Evolutionary conservation across 2,329 filamentous ascomycete species (phyloP).

Genomic region (Penicillium concentricum): DNA sequence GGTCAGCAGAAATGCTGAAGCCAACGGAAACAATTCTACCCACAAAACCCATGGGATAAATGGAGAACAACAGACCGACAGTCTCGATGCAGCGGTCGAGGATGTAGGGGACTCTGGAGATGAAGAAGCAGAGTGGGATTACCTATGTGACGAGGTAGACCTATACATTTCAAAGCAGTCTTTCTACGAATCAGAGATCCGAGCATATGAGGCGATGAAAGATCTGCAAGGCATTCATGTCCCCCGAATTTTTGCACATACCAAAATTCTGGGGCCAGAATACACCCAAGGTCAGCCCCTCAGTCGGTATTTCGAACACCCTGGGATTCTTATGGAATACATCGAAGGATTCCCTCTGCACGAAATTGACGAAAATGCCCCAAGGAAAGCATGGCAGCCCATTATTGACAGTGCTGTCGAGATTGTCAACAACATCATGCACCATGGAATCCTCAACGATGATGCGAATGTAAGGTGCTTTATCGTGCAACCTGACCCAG

Average conservation of each 20-base stretch:
- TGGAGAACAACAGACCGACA: not conserved
- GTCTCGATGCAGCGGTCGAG: not conserved
- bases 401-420: not conserved
- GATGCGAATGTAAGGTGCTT: not conserved
- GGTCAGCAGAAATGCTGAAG: too few relatives aligned
- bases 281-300: not conserved
- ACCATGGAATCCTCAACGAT: not conserved
- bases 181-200: not conserved
- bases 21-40: not conserved
- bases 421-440: not conserved
- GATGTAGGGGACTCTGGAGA: not conserved
- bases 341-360: not conserved
- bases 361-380: not conserved
- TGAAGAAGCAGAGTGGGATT: not conserved
- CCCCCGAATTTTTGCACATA: not conserved
- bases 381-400: not conserved
- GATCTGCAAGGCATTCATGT: not conserved
- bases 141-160: not conserved
- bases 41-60: not conserved
- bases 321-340: not conserved
- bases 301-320: not conserved
- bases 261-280: not conserved
- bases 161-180: not conserved
- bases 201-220: not conserved
- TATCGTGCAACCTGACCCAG: not conserved